Evolutionary conservation across 495 filamentous ascomycete species (phyloP), one percentile per base, ranked within the genome.

Genomic region (Penicillium maclennaniae): DNA sequence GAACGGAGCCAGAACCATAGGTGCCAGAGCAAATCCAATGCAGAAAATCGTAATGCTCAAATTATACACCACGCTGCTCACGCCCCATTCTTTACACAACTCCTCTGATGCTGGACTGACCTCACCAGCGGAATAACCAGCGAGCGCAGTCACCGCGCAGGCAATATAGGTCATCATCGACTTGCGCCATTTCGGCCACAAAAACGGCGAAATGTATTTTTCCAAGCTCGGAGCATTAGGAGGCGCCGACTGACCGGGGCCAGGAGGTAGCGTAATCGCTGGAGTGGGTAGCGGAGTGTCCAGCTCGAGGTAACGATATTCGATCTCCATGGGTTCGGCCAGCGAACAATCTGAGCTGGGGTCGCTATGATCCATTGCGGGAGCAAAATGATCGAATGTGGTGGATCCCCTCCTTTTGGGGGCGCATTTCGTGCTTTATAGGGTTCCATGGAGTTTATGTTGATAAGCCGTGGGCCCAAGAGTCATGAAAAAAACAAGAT

Each of bases 1-100:
- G 55, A 97, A 87, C 0, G 92, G 92, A 0, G 92, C 92, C 0
- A 97, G 77, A 9, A 92, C 74, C 90, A 97, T 96, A 0, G 92
- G 92, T 0, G 91, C 89, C 40, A 91, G 61, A 0, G 78, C 89
- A 61, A 97, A 97, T 8, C 92, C 92, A 26, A 79, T 60, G 36
- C 88, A 91, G 68, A 95, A 97, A 3, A 83, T 77, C 0, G 91
- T 93, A 43, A 96, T 87, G 12, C 89, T 89, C n/a, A 86, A 73
- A 15, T 88, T 73, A 28, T 86, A 81, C 19, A 87, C 83, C 10
- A 87, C 77, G 17, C 73, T 67, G 40, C 84, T 82, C 9, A 90
- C 77, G 19, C 76, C 66, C 75, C 85, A 87, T 51, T 87, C 74
- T 3, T 68, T 69, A 9, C 72, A 77, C 71, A 96, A 79, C 44